These are phyloP conservation scores for Guadua angustifolia DNA, from an alignment of 176 grass and related monocot genomes.

Conservation along the genomic window DNA sequence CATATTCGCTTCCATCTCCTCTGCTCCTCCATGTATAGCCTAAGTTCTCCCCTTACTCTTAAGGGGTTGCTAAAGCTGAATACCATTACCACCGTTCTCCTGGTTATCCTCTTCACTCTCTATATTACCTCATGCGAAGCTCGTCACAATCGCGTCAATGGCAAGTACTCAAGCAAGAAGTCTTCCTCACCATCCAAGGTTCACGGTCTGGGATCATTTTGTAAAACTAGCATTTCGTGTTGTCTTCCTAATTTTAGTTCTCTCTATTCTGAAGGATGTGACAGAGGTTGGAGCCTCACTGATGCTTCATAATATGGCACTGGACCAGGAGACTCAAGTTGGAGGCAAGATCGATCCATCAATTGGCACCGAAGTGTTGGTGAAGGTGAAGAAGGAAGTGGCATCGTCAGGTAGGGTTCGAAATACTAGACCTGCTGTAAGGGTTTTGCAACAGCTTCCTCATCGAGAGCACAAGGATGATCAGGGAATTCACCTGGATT, in stretches of 20 bases:
- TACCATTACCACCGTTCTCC: constrained; percentile 39
- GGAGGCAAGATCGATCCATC: neutral
- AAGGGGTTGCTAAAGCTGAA: constrained; percentile 40
- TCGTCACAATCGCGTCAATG: constrained; percentile 42
- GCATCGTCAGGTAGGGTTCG: constrained; percentile 48
- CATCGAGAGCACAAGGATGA: constrained; percentile 30
- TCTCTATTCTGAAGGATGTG: constrained; percentile 29
- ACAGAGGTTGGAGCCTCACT: neutral
- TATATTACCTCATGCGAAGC: constrained; percentile 49
- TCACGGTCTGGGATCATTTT: neutral
- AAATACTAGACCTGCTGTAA: constrained; percentile 35
- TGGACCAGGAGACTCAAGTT: neutral
- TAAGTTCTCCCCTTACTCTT: constrained; percentile 36
- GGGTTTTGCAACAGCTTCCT: constrained; percentile 43
- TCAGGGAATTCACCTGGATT: constrained; percentile 77
- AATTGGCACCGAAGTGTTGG: neutral
- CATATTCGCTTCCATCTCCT: constrained; percentile 21
- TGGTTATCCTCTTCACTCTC: constrained; percentile 49
- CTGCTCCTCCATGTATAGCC: constrained; percentile 40
- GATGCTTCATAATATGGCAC: neutral
- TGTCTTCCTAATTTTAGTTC: neutral
- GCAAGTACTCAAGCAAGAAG: constrained; percentile 28
- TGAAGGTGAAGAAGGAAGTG: neutral
- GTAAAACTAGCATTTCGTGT: neutral
- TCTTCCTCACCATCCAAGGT: constrained; percentile 50